These are phyloP conservation scores for Aspergillus udagawae DNA, from an alignment of 2,329 filamentous ascomycete genomes.

Conservation along the genomic window DNA sequence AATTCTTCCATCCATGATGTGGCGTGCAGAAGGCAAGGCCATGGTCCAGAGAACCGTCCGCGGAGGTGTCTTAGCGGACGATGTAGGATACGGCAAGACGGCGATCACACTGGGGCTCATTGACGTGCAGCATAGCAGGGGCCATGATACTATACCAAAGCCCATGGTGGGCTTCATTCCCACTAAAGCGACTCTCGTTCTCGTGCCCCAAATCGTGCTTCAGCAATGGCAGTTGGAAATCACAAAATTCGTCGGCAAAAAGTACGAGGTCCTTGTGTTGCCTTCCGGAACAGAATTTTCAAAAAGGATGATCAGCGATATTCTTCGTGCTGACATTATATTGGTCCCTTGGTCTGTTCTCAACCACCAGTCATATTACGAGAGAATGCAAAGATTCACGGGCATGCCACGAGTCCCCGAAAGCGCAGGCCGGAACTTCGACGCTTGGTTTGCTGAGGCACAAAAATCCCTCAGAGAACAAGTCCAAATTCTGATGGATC, in stretches of 20 bases:
- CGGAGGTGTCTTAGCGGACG: constrained; percentile 61
- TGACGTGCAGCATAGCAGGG: constrained; percentile 39
- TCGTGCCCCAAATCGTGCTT: constrained; percentile 54
- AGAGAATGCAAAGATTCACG: constrained; percentile 48
- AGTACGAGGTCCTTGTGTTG: constrained; percentile 46
- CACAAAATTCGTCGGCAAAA: constrained; percentile 44
- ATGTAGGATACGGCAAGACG: constrained; percentile 66
- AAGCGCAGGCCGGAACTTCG: constrained; percentile 46
- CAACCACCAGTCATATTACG: constrained; percentile 45
- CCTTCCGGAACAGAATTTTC: constrained; percentile 37
- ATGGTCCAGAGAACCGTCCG: constrained; percentile 37
- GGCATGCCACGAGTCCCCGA: constrained; percentile 42
- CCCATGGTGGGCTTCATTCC: constrained; percentile 32
- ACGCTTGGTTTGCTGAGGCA: constrained; percentile 52
- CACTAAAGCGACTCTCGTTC: constrained; percentile 55
- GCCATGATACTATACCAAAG: constrained; percentile 8
- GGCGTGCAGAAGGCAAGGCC: constrained; percentile 53
- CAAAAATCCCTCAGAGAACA: constrained; percentile 40
- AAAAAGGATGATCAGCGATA: constrained; percentile 39
- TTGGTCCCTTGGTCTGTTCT: constrained; percentile 53
- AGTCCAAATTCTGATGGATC: constrained; percentile 31
- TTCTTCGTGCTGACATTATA: constrained; percentile 52
- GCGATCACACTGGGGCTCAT: constrained; percentile 57
- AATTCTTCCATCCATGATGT: constrained; percentile 47
- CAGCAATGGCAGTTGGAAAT: constrained; percentile 58